Conservation (phyloP, 108 stramenopile species). For the Cyclostephanos tholiformis region DNA sequence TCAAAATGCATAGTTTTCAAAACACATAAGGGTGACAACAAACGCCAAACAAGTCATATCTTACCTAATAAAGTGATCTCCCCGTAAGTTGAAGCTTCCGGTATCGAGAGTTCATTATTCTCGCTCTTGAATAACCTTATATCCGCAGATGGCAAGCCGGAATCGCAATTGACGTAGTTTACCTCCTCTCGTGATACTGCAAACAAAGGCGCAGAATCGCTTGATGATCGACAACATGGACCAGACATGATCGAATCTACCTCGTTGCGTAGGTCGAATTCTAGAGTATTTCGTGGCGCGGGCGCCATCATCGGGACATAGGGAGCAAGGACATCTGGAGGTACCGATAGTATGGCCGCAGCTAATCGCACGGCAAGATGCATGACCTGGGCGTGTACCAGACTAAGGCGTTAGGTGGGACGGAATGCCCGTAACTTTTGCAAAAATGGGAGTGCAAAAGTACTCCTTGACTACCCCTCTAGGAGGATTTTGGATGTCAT, state of each 20-base stretch:
- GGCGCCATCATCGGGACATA: slow-evolving; percentile 62
- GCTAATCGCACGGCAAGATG: slow-evolving; percentile 52
- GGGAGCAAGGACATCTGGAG: slow-evolving; percentile 61
- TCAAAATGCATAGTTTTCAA: no score
- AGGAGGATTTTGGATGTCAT: no score
- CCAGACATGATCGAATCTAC: slow-evolving; percentile 38
- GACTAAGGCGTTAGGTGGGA: no score
- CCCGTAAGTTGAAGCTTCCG: slow-evolving; percentile 59
- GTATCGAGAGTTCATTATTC: background rate
- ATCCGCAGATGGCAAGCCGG: slow-evolving; percentile 29
- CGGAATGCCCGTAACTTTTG: no score
- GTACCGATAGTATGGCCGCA: slow-evolving; percentile 56
- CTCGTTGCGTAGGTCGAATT: slow-evolving; percentile 46
- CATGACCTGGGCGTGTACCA: slow-evolving; percentile 19
- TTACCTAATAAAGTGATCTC: slow-evolving; percentile 68
- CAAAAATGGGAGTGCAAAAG: no score
- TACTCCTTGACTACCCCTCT: no score
- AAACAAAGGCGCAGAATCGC: slow-evolving; percentile 36
- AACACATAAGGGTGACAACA: background rate
- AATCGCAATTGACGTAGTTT: slow-evolving; percentile 40
- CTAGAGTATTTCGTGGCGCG: slow-evolving; percentile 43
- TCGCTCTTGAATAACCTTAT: slow-evolving; percentile 18
- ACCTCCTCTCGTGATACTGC: slow-evolving; percentile 37
- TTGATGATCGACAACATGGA: slow-evolving; percentile 34
- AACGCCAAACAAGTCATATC: background rate